These are phyloP conservation scores for Xylaria sp. DNA, from an alignment of 2,329 filamentous ascomycete species.

Conservation along the genomic window DNA sequence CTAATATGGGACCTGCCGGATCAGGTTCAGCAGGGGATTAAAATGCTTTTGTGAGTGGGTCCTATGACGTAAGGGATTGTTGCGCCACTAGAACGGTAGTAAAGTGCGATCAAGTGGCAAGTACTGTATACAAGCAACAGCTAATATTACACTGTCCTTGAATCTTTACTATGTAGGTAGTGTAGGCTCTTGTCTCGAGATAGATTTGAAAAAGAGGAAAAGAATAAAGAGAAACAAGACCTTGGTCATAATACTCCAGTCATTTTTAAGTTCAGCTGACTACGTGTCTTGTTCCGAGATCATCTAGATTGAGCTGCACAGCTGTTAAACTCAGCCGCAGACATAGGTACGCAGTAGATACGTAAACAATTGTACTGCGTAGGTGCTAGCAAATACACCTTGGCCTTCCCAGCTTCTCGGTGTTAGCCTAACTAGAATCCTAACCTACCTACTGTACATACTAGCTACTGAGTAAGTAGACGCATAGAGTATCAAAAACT, in stretches of 20 bases:
- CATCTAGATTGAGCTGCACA: background rate
- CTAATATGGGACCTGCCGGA: conserved; percentile 34
- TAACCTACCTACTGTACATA: too few species aligned
- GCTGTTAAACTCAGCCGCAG: conserved; percentile 13
- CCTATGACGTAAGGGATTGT: conserved; percentile 32
- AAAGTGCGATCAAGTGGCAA: conserved; percentile 28
- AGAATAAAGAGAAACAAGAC: background rate
- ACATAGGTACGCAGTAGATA: background rate
- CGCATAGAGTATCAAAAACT: too few species aligned
- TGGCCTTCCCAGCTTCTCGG: background rate
- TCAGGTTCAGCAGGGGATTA: conserved; percentile 20
- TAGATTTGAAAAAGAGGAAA: background rate
- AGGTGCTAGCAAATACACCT: background rate
- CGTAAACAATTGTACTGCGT: too few species aligned
- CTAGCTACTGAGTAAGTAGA: too few species aligned
- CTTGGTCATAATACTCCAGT: background rate
- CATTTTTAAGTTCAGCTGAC: background rate
- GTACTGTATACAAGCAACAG: conserved; percentile 22
- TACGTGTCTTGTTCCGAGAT: background rate
- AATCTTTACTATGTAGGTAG: too few species aligned
- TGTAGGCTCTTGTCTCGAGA: too few species aligned
- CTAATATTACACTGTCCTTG: background rate
- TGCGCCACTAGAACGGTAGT: conserved; percentile 34
- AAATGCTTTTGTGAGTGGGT: conserved; percentile 6
- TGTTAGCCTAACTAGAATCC: background rate